phyloP scores from a whole-genome alignment of 805 yeast species.

The Candida michaelii region DNA sequence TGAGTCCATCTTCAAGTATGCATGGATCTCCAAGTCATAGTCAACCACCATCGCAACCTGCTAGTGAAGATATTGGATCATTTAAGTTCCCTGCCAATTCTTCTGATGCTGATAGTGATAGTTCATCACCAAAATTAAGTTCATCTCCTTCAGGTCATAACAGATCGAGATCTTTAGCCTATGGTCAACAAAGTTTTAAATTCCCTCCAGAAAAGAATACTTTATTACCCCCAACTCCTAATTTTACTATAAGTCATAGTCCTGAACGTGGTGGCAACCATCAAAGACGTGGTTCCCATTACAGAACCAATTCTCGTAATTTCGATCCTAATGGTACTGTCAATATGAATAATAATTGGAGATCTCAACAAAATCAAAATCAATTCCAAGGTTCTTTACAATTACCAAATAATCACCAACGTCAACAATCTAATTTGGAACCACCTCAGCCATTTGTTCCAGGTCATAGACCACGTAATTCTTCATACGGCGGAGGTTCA shows the following conservation, averaged over 20 bases:
- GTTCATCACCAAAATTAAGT: constrained; percentile 9
- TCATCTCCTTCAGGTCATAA: constrained; percentile 25
- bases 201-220: constrained; percentile 54
- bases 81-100: constrained; percentile 59
- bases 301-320: constrained; percentile 38
- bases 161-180: constrained; percentile 41
- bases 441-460: constrained; percentile 59
- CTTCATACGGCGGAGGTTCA: constrained; percentile 59
- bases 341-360: constrained; percentile 62
- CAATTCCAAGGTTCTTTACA: background rate
- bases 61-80: constrained; percentile 22
- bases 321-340: constrained; percentile 32
- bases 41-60: constrained; percentile 8
- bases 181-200: constrained; percentile 51
- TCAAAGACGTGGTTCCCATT: constrained; percentile 41
- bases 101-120: constrained; percentile 18
- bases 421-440: constrained; percentile 31
- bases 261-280: constrained; percentile 36
- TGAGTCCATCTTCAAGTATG: constrained; percentile 27
- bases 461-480: constrained; percentile 70
- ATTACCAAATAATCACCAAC: constrained; percentile 14
- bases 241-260: constrained; percentile 40
- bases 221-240: constrained; percentile 56
- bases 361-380: constrained; percentile 49
- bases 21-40: constrained; percentile 14